A percentile compares a stretch with the other conserved stretches of the same genome.
These are phyloP conservation scores for Inga laurina DNA, from an alignment of 306 rosid genomes.

Conservation along the genomic window DNA sequence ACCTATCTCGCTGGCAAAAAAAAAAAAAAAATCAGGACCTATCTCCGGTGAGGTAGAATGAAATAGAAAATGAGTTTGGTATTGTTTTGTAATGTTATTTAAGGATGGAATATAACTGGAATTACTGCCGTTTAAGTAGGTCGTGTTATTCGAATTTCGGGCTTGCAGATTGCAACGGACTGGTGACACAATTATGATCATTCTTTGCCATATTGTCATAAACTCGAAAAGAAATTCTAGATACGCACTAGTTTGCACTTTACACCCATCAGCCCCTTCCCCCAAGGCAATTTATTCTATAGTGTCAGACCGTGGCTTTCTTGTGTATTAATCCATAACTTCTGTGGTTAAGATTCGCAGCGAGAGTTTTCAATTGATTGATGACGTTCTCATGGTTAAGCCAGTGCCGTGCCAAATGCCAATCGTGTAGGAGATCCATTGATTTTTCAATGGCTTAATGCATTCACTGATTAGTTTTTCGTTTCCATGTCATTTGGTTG, in stretches of 20 bases:
- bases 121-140: not conserved
- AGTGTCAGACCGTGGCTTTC: not conserved
- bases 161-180: not conserved
- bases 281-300: not conserved
- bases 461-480: not conserved
- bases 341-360: not conserved
- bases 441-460: not conserved
- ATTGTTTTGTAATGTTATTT: not conserved
- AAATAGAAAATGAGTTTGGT: not conserved
- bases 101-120: not conserved
- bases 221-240: not conserved
- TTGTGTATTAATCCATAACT: not conserved
- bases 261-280: no score
- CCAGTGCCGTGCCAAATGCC: not conserved
- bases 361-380: not conserved
- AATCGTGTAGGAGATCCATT: not conserved
- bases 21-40: not conserved
- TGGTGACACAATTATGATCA: not conserved
- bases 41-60: not conserved
- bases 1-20: not conserved
- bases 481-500: not conserved
- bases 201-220: not conserved
- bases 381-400: not conserved
- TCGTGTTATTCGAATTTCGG: not conserved
- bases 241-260: no score